Conservation (phyloP, 1,284 basidiomycete species). For the Trichosporon coremiiforme region DNA sequence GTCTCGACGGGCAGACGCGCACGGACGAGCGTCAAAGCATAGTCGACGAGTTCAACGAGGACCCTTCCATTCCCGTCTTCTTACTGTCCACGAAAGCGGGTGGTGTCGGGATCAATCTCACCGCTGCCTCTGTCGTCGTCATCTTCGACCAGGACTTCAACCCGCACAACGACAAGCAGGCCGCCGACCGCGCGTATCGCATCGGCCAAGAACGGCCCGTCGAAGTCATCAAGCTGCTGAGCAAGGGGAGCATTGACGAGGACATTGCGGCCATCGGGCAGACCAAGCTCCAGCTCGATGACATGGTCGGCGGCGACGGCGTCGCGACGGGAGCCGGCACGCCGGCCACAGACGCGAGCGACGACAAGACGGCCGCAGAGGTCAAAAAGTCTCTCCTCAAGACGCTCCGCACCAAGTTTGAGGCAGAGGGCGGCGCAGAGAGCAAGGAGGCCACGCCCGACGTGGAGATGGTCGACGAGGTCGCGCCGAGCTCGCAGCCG, state of each 20-base stretch:
- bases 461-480: not conserved
- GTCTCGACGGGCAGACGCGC: conserved; percentile 92
- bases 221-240: conserved; percentile 83
- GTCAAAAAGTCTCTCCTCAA: conserved; percentile 47
- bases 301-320: conserved; percentile 77
- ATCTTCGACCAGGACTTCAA: conserved; percentile 99
- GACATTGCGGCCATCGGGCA: conserved; percentile 87
- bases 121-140: conserved; percentile 88
- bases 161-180: conserved; percentile 82
- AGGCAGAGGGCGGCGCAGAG: conserved; percentile 1
- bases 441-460: not conserved
- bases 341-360: conserved; percentile 60
- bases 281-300: conserved; percentile 87
- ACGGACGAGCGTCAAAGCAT: conserved; percentile 91
- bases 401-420: conserved; percentile 42
- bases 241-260: conserved; percentile 90
- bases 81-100: conserved; percentile 93
- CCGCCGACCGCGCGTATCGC: conserved; percentile 96
- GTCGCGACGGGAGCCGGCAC: conserved; percentile 59
- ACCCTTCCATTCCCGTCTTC: conserved; percentile 87
- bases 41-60: conserved; percentile 96
- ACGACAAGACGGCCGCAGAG: conserved; percentile 55
- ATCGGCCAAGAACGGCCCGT: conserved; percentile 62
- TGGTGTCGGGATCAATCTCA: conserved; percentile 75
- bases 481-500: not conserved